Percentiles rank a stretch among this genome's conserved stretches.
These are phyloP conservation scores for Chimonanthus praecox DNA, from an alignment of 164 flowering plant species.

Conservation along the genomic window DNA sequence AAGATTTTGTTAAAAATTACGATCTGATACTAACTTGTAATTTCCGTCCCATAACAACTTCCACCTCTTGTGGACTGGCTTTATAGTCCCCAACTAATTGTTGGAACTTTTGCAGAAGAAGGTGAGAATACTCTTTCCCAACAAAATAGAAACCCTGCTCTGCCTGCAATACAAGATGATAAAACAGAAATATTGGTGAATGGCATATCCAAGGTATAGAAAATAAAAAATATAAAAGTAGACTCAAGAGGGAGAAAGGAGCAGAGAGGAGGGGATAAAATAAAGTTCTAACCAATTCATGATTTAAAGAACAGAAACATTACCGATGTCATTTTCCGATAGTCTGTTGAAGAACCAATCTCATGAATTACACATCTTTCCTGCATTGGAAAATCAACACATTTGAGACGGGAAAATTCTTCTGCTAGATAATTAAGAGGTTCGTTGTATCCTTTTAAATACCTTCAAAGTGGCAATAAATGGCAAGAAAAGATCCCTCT, in stretches of 20 bases:
- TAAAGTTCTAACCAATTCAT: neutral
- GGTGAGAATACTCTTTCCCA: constrained; percentile 42
- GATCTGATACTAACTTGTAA: constrained; percentile 44
- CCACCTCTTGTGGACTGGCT: constrained; percentile 74
- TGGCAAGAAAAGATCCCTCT: constrained; percentile 95
- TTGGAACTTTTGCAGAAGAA: constrained; percentile 67
- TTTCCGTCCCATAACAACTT: constrained; percentile 94
- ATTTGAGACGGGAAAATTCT: neutral
- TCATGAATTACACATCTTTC: constrained; percentile 85
- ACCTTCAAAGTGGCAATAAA: constrained; percentile 93
- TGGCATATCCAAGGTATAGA: neutral
- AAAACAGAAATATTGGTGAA: constrained; percentile 4
- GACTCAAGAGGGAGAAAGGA: neutral
- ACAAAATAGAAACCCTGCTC: constrained; percentile 83
- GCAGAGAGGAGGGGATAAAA: neutral
- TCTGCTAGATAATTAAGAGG: neutral
- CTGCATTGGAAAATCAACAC: constrained; percentile 33
- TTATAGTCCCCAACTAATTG: constrained; percentile 49
- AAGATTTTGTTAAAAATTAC: neutral
- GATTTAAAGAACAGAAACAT: neutral
- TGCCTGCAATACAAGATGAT: constrained; percentile 42
- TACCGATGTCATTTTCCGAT: constrained; percentile 93
- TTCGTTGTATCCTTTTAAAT: constrained; percentile 9
- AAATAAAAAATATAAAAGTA: neutral
- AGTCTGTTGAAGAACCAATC: constrained; percentile 85